Conservation (phyloP, 306 rosid genomes). For the Medicago lupulina region DNA sequence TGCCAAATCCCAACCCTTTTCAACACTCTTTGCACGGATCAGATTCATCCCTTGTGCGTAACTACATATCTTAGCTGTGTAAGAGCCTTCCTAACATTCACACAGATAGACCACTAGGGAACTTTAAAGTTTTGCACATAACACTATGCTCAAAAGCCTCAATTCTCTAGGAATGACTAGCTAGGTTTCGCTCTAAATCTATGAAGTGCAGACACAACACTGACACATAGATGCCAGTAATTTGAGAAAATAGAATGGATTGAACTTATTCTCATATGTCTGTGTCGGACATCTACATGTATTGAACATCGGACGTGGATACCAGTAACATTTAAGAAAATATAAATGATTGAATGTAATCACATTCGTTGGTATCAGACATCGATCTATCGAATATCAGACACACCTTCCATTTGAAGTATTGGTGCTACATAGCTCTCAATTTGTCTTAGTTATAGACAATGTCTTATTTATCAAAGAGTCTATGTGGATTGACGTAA, state of each 20-base stretch:
- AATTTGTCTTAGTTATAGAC: not conserved
- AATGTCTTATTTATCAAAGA: not conserved
- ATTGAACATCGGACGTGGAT: too few relatives aligned
- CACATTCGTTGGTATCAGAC: too few relatives aligned
- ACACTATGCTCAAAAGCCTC: too few relatives aligned
- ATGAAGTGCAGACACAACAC: not conserved
- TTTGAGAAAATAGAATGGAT: not conserved
- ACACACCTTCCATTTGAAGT: too few relatives aligned
- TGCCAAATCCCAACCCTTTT: constrained; percentile 82
- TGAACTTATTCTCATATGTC: not conserved
- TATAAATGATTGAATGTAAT: not conserved
- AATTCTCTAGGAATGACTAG: not conserved
- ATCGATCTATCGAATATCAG: too few relatives aligned
- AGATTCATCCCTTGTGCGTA: constrained; percentile 98
- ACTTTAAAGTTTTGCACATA: too few relatives aligned
- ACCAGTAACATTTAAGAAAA: not conserved
- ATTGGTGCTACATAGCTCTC: not conserved
- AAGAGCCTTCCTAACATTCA: constrained; percentile 90
- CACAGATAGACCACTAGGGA: too few relatives aligned
- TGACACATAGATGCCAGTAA: not conserved
- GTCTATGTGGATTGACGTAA: too few relatives aligned
- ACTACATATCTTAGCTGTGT: constrained; percentile 90
- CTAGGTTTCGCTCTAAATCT: not conserved
- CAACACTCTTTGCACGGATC: constrained; percentile 87
- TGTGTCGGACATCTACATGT: too few relatives aligned